A percentile compares a stretch with the other conserved stretches of the same genome.
phyloP scores from a whole-genome alignment of 176 grass and related monocot genomes.

The Oryza coarctata region DNA sequence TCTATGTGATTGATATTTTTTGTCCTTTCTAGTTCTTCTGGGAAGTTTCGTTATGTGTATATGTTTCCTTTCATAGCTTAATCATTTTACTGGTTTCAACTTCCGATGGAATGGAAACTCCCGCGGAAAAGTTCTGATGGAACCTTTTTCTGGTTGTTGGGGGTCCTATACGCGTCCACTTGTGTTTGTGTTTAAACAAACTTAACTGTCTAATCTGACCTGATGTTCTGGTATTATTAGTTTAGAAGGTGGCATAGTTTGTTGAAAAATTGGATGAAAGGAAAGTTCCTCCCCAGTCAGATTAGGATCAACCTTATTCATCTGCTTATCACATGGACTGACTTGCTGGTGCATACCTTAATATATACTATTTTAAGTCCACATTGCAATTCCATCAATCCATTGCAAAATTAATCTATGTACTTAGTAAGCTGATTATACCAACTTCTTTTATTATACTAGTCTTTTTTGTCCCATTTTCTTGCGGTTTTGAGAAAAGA shows the following conservation, averaged over 20 bases:
- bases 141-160: slow-evolving; percentile 7
- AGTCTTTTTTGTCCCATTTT: not conserved
- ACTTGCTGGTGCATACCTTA: not conserved
- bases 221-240: not conserved
- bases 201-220: slow-evolving; percentile 15
- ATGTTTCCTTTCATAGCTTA: not conserved
- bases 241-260: slow-evolving; percentile 5
- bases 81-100: not conserved
- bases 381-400: not conserved
- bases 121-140: not conserved
- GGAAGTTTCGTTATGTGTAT: not conserved
- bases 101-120: not conserved
- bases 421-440: not conserved
- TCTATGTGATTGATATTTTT: not conserved
- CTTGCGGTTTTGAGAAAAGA: not conserved
- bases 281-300: not conserved
- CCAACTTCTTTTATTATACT: not conserved
- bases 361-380: not conserved
- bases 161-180: not conserved
- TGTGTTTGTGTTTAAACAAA: not conserved
- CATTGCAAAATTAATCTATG: not conserved
- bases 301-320: not conserved
- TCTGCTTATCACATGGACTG: not conserved
- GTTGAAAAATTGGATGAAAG: not conserved
- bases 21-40: not conserved